Base-by-base conservation (phyloP, 805 yeast species). In the Ogataea corticis region DNA sequence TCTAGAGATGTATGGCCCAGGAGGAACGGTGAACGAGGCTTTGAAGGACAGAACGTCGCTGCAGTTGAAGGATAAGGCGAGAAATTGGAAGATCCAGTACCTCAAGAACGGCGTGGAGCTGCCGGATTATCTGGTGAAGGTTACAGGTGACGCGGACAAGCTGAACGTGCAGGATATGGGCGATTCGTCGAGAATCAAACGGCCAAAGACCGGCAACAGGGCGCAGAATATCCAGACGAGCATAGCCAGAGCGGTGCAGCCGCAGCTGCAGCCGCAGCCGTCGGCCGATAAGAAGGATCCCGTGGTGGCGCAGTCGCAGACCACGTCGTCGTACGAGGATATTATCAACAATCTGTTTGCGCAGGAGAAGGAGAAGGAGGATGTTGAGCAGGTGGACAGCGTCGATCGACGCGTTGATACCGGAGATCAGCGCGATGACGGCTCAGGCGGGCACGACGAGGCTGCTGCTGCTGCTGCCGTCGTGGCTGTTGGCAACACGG, bases 1-100 rank as follows among this genome's bases (percentile, higher is more conserved):
- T 42, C 67, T 92, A 38, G 96, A 87, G 57, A 68, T 86, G n/a
- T 87, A 85, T 62, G 99, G 99, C 2, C 87, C 96, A 3, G 98
- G 98, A 7, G 99, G 99, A 3, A 76, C 83, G 37, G 75, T 85
- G 19, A 81, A 83, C 33, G 98, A 94, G 62, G 79, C 83, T 1
- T 73, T 94, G 55, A 92, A 89, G 65, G 87, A 89, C 62, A 74
- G 99, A 61, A 84, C 86, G 3, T 96, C 90, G 58, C 88, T 92
- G 14, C 99, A 94, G 62, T 73, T 94, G 47, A 94, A 94, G 65
- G 99, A 94, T 63, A 94, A 94, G 63, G 98, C 98, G 0, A 77
- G 99, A 54, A 94, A 94, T 62, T 86, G 97, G 89, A 94, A 94
- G 63, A 78, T 91, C 79, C 83, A 83, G 53, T 89, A 85, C 62